These are phyloP conservation scores for Coniochaeta sp. DNA, from an alignment of 2,329 filamentous ascomycete genomes.

Conservation along the genomic window DNA sequence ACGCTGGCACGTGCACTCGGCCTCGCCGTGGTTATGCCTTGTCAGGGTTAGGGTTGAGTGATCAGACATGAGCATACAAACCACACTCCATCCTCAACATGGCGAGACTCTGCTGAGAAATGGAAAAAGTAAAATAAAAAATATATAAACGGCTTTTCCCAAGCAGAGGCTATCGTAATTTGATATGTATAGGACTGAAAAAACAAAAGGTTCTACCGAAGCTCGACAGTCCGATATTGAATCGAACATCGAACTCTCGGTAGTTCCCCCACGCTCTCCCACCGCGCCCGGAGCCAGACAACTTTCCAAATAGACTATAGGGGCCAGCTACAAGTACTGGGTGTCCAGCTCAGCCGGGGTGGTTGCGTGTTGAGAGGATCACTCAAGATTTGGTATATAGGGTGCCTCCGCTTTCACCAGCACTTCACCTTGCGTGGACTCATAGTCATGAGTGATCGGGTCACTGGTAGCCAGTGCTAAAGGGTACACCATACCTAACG, in stretches of 20 bases:
- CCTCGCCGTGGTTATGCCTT: no score
- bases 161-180: no score
- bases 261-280: neutral
- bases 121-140: neutral
- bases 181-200: no score
- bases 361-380: neutral
- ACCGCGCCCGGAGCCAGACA: neutral
- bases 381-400: neutral
- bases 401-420: neutral
- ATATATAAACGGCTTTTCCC: no score
- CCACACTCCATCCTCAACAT: no score
- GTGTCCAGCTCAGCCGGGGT: neutral
- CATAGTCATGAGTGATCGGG: neutral
- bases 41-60: neutral
- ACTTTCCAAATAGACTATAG: conserved; percentile 10
- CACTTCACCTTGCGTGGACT: neutral
- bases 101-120: no score
- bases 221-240: neutral
- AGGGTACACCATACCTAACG: no score
- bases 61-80: no score
- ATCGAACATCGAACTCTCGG: neutral
- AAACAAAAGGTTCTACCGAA: neutral
- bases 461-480: no score
- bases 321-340: neutral
- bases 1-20: neutral